These are phyloP conservation scores for Beta corolliflora DNA, from an alignment of 179 eudicot genomes.

Conservation along the genomic window DNA sequence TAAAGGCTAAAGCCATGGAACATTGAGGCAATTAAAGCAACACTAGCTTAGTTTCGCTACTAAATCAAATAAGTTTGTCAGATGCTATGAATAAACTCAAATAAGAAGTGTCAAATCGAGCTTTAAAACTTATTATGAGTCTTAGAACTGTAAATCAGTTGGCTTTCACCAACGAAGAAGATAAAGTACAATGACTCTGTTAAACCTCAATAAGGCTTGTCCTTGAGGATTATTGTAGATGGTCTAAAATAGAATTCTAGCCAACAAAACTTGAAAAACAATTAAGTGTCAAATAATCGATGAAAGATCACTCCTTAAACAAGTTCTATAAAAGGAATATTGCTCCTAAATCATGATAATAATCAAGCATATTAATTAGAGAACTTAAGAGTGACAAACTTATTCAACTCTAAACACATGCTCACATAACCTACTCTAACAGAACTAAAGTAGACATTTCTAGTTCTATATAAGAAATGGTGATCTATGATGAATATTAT, in stretches of 20 bases:
- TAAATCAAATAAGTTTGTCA: background rate
- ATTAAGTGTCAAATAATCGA: background rate
- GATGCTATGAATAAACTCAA: background rate
- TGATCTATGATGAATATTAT: too few species aligned
- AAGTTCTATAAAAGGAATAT: background rate
- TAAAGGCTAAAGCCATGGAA: background rate
- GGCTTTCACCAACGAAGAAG: too few species aligned
- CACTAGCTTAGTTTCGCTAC: background rate
- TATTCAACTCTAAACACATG: background rate
- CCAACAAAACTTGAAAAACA: background rate
- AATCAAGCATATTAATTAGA: background rate
- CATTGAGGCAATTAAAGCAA: background rate
- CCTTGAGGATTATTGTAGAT: background rate
- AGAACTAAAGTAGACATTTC: background rate
- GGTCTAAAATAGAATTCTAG: background rate
- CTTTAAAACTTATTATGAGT: too few species aligned
- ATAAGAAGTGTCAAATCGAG: background rate
- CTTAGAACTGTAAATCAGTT: too few species aligned
- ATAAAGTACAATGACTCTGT: background rate
- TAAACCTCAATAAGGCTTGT: background rate
- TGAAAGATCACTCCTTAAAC: background rate
- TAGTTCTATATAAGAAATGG: background rate
- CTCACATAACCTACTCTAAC: background rate
- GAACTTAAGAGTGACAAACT: background rate
- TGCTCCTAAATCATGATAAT: background rate